Percentiles rank a stretch among this genome's conserved stretches.
Conservation (phyloP, 1,284 basidiomycete species). For the Cryptococcus sp. region DNA sequence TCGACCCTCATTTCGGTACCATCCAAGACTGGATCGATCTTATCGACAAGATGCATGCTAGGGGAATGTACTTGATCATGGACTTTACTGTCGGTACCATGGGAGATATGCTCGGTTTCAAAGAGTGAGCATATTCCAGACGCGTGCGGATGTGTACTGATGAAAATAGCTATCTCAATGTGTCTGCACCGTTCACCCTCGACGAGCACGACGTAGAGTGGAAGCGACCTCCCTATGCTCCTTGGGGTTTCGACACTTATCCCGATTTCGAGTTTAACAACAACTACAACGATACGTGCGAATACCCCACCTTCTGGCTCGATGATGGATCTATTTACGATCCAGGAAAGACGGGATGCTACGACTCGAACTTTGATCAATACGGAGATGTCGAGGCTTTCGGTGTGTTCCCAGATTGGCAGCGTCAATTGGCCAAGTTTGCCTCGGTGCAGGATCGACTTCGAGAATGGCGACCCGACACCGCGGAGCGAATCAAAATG, state of each 20-base stretch:
- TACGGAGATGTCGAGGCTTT: slow-evolving; percentile 94
- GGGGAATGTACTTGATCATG: slow-evolving; percentile 81
- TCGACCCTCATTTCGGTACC: slow-evolving; percentile 86
- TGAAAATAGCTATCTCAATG: slow-evolving; percentile 60
- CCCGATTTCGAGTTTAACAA: slow-evolving; percentile 61
- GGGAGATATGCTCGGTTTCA: slow-evolving; percentile 75
- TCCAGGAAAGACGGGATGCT: slow-evolving; percentile 61
- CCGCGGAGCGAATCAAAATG: slow-evolving; percentile 65
- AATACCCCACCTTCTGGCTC: slow-evolving; percentile 69
- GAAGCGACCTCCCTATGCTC: slow-evolving; percentile 68
- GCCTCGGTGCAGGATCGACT: slow-evolving; percentile 90
- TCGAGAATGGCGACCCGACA: slow-evolving; percentile 73
- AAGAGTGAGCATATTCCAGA: slow-evolving; percentile 52
- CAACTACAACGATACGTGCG: slow-evolving; percentile 63
- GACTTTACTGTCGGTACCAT: slow-evolving; percentile 92
- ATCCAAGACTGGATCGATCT: slow-evolving; percentile 67
- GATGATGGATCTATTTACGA: slow-evolving; percentile 63
- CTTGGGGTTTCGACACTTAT: slow-evolving; percentile 79
- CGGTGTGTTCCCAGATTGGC: slow-evolving; percentile 71
- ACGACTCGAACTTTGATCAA: slow-evolving; percentile 78
- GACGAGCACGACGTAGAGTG: slow-evolving; percentile 68
- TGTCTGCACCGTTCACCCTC: slow-evolving; percentile 68
- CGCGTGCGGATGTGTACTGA: background rate
- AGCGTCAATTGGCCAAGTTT: slow-evolving; percentile 88
- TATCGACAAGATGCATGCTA: slow-evolving; percentile 68